Percentiles rank a stretch among this genome's conserved stretches.
These are phyloP conservation scores for Suhomyces xylopsoci DNA, from an alignment of 805 yeast species.

Conservation along the genomic window DNA sequence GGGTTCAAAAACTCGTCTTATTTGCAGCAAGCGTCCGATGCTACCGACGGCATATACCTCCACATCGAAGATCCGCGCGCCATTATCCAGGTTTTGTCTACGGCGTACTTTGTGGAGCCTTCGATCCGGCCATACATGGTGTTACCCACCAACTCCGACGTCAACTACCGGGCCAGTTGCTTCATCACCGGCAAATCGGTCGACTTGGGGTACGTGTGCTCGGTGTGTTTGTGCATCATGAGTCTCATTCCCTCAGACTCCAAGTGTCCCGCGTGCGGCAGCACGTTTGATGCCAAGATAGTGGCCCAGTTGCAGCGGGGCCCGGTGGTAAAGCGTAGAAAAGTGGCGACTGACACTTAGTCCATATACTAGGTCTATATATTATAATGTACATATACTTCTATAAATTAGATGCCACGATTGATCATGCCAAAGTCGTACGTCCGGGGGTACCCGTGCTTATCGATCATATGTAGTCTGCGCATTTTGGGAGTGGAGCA, in stretches of 20 bases:
- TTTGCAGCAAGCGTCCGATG: slow-evolving; percentile 92
- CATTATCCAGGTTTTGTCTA: slow-evolving; percentile 72
- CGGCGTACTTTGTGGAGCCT: slow-evolving; percentile 87
- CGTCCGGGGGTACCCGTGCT: slow-evolving; percentile 47
- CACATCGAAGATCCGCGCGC: slow-evolving; percentile 68
- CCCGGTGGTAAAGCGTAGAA: slow-evolving; percentile 52
- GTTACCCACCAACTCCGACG: slow-evolving; percentile 77
- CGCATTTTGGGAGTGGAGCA: slow-evolving; percentile 42
- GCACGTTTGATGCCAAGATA: slow-evolving; percentile 65
- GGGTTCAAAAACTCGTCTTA: slow-evolving; percentile 65
- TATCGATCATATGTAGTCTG: slow-evolving; percentile 46
- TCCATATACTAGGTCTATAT: neutral
- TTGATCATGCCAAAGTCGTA: slow-evolving; percentile 29
- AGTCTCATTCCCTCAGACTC: slow-evolving; percentile 65
- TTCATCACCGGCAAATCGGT: slow-evolving; percentile 86
- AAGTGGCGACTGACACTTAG: slow-evolving; percentile 8
- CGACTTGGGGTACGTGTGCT: slow-evolving; percentile 91
- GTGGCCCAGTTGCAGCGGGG: slow-evolving; percentile 55
- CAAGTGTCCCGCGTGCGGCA: slow-evolving; percentile 83
- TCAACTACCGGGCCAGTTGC: slow-evolving; percentile 94
- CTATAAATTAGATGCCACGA: slow-evolving; percentile 19
- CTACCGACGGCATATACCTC: slow-evolving; percentile 87
- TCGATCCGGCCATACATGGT: slow-evolving; percentile 71
- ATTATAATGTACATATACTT: neutral
- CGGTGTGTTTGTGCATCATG: slow-evolving; percentile 83